Evolutionary conservation across 2,329 filamentous ascomycete genomes (phyloP).

Genomic region (Phoma herbarum): DNA sequence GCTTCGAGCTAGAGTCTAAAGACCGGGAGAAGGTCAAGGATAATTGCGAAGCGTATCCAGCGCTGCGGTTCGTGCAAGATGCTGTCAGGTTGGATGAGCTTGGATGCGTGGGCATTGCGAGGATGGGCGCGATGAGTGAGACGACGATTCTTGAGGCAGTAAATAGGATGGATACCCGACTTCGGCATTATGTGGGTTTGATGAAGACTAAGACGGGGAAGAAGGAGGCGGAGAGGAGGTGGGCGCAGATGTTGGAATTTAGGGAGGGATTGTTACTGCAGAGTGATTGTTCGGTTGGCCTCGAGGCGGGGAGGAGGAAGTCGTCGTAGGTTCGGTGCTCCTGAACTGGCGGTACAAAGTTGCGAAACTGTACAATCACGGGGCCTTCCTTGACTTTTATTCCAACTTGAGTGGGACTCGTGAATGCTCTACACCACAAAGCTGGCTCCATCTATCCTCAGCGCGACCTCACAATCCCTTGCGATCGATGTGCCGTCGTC

Average conservation of each 20-base stretch:
- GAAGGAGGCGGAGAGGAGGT: constrained; percentile 26
- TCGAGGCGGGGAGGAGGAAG: constrained; percentile 7
- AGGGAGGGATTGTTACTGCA: constrained; percentile 17
- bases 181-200: constrained; percentile 17
- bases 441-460: too few relatives aligned
- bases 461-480: too few relatives aligned
- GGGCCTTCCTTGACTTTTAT: too few relatives aligned
- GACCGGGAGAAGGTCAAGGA: constrained; percentile 64
- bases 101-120: constrained; percentile 80
- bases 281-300: constrained; percentile 21
- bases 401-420: too few relatives aligned
- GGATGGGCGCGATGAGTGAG: constrained; percentile 64
- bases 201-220: constrained; percentile 35
- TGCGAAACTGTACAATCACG: too few relatives aligned
- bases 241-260: constrained; percentile 26
- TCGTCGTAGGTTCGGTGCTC: background rate
- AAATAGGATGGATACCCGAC: constrained; percentile 22
- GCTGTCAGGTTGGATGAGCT: constrained; percentile 88
- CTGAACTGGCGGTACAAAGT: too few relatives aligned
- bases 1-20: constrained; percentile 74
- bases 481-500: too few relatives aligned
- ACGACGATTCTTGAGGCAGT: constrained; percentile 44
- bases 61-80: constrained; percentile 86
- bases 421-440: too few relatives aligned
- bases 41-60: constrained; percentile 66